These are phyloP conservation scores for Phlebiopsis flavidoalba DNA, from an alignment of 768 basidiomycete species.

Conservation along the genomic window DNA sequence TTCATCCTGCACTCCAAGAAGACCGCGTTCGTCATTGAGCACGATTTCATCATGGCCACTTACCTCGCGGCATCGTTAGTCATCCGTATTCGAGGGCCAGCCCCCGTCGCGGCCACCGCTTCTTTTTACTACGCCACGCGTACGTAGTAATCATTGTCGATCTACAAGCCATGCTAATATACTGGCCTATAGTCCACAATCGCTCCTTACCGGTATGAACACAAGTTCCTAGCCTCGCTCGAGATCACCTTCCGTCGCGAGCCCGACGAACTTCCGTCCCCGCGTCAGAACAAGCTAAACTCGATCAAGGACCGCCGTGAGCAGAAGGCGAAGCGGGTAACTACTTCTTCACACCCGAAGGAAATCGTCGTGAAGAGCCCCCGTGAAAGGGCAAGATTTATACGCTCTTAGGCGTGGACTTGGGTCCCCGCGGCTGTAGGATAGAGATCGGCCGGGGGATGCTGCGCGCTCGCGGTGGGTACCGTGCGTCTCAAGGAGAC, in stretches of 20 bases:
- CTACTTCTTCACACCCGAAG: constrained; percentile 93
- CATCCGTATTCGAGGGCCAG: constrained; percentile 83
- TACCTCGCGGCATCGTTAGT: constrained; percentile 98
- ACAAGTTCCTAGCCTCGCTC: constrained; percentile 88
- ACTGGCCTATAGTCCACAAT: constrained; percentile 66
- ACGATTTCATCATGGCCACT: constrained; percentile 99
- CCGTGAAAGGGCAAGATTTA: background rate
- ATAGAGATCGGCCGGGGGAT: constrained; percentile 3
- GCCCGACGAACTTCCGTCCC: constrained; percentile 86
- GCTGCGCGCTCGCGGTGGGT: background rate
- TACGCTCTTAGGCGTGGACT: constrained; percentile 8
- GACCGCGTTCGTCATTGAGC: constrained; percentile 98
- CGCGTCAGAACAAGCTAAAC: constrained; percentile 76
- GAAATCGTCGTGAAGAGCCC: constrained; percentile 41
- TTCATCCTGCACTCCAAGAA: constrained; percentile 97
- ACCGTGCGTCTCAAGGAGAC: too few species aligned
- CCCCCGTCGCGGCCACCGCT: constrained; percentile 85
- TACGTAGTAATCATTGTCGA: constrained; percentile 13
- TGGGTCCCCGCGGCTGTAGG: constrained; percentile 18
- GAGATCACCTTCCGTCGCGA: constrained; percentile 99
- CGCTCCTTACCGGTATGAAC: constrained; percentile 95
- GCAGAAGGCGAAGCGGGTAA: constrained; percentile 81
- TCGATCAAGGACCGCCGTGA: constrained; percentile 79
- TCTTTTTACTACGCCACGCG: constrained; percentile 88
- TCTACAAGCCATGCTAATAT: background rate